Evolutionary conservation across 176 grass and related monocot genomes (phyloP).

Genomic region (Stipa capillata): DNA sequence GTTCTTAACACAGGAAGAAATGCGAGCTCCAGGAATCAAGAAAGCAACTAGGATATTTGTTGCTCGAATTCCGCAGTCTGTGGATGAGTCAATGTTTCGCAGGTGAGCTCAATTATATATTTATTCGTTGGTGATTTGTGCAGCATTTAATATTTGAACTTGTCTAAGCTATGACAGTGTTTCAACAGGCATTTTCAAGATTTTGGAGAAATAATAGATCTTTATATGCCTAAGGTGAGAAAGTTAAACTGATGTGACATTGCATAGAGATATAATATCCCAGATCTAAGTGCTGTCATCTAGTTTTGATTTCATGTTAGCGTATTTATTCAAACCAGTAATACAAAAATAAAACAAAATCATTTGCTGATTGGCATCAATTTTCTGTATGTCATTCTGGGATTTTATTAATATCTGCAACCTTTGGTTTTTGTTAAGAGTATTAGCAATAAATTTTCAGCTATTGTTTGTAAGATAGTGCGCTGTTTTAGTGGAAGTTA

Average conservation of each 20-base stretch:
- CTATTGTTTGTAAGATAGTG: neutral
- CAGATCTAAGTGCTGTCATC: neutral
- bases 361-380: neutral
- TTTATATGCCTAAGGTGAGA: constrained; percentile 88
- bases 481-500: neutral
- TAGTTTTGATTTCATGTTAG: neutral
- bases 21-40: constrained; percentile 52
- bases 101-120: constrained; percentile 24
- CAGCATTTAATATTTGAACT: neutral
- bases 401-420: neutral
- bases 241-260: neutral
- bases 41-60: constrained; percentile 88
- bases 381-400: neutral
- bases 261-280: neutral
- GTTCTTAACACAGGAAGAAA: constrained; percentile 64
- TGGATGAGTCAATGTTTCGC: constrained; percentile 68
- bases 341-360: neutral
- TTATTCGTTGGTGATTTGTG: neutral
- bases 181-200: constrained; percentile 70
- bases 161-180: neutral
- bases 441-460: neutral
- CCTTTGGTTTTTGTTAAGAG: neutral
- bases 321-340: neutral
- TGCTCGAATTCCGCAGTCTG: constrained; percentile 71
- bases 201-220: constrained; percentile 72